These are phyloP conservation scores for Dalbergia cochinchinensis DNA, from an alignment of 306 rosid species.

Conservation along the genomic window DNA sequence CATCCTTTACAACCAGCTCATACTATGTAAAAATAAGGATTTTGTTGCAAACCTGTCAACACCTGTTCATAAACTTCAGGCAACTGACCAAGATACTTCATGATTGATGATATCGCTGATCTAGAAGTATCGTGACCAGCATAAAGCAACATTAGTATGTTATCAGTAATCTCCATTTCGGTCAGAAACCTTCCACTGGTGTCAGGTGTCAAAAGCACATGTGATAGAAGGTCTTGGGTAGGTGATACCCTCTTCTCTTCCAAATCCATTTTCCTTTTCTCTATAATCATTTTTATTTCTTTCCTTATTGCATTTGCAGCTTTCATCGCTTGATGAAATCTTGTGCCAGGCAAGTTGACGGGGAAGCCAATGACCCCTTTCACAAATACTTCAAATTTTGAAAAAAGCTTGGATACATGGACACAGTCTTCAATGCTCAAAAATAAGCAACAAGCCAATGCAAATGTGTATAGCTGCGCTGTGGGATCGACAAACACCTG, in stretches of 20 bases:
- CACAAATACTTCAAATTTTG: slow-evolving; percentile 49
- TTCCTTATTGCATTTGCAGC: slow-evolving; percentile 49
- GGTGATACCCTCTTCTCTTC: slow-evolving; percentile 50
- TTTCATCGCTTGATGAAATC: slow-evolving; percentile 48
- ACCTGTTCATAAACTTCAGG: slow-evolving; percentile 62
- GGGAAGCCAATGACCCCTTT: slow-evolving; percentile 57
- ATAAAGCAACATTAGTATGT: slow-evolving; percentile 53
- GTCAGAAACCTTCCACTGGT: slow-evolving; percentile 51
- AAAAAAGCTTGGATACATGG: slow-evolving; percentile 35
- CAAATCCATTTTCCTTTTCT: slow-evolving; percentile 54
- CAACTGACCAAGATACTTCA: slow-evolving; percentile 57
- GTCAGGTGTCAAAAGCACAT: slow-evolving; percentile 54
- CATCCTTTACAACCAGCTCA: slow-evolving; percentile 6
- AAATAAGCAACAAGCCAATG: slow-evolving; percentile 58
- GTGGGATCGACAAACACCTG: slow-evolving; percentile 46
- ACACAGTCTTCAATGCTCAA: slow-evolving; percentile 54
- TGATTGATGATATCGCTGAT: slow-evolving; percentile 50
- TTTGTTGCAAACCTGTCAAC: slow-evolving; percentile 43
- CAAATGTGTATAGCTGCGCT: slow-evolving; percentile 51
- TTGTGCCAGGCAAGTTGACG: slow-evolving; percentile 57
- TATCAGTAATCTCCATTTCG: slow-evolving; percentile 55
- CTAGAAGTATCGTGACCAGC: slow-evolving; percentile 63
- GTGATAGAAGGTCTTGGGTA: slow-evolving; percentile 55
- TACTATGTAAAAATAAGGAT: slow-evolving; percentile 13
- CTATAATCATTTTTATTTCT: slow-evolving; percentile 43